Conservation (phyloP, 495 filamentous ascomycete species). For the Hypoxylon perforatum region DNA sequence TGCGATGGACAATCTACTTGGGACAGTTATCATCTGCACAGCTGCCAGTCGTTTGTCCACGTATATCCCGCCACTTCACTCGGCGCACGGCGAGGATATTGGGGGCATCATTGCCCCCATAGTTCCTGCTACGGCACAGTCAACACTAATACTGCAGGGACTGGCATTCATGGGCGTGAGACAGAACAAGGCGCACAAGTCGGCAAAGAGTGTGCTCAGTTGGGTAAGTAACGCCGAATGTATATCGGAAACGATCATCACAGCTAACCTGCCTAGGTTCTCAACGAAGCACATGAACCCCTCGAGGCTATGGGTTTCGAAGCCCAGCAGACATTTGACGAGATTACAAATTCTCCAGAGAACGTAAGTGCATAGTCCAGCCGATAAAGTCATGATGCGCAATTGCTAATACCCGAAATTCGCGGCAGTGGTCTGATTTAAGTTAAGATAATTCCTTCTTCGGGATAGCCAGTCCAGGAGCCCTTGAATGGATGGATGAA, state of each 20-base stretch:
- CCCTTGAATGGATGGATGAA: slow-evolving; percentile 16
- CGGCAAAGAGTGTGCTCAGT: slow-evolving; percentile 75
- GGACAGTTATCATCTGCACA: slow-evolving; percentile 86
- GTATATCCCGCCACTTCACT: slow-evolving; percentile 74
- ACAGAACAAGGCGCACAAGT: slow-evolving; percentile 81
- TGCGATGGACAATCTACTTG: slow-evolving; percentile 73
- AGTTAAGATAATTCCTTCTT: slow-evolving; percentile 33
- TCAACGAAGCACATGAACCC: slow-evolving; percentile 76
- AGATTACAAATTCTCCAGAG: slow-evolving; percentile 79
- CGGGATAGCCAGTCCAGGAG: neutral
- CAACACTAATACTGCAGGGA: slow-evolving; percentile 77
- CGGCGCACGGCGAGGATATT: slow-evolving; percentile 59
- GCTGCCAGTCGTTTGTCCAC: slow-evolving; percentile 72
- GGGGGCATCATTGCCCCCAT: slow-evolving; percentile 87
- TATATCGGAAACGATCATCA: neutral
- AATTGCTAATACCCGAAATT: slow-evolving; percentile 25
- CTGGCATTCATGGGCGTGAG: slow-evolving; percentile 82
- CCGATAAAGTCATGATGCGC: slow-evolving; percentile 15
- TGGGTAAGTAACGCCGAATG: slow-evolving; percentile 66
- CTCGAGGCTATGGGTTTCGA: slow-evolving; percentile 81
- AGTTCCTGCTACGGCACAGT: slow-evolving; percentile 75
- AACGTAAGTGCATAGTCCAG: slow-evolving; percentile 53
- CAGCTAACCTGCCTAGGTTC: slow-evolving; percentile 63
- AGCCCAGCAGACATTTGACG: slow-evolving; percentile 80
- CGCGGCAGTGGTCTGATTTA: slow-evolving; percentile 52